phyloP scores from a whole-genome alignment of 2,329 filamentous ascomycete species.

The Grosmannia huntii region DNA sequence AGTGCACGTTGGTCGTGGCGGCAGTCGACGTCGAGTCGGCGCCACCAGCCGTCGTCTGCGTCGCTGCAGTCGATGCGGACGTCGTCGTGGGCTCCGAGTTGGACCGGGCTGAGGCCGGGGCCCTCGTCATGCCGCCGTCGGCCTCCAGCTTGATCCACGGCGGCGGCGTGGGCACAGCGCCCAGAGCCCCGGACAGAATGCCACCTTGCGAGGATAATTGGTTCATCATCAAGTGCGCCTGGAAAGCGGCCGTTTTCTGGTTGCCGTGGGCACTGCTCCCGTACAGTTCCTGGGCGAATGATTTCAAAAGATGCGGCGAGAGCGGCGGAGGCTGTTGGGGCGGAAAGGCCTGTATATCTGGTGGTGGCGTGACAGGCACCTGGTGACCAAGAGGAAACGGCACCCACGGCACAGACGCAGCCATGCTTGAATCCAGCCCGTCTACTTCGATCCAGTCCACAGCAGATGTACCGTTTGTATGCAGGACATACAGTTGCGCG shows the following conservation, averaged over 20 bases:
- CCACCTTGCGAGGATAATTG: slow-evolving; percentile 2
- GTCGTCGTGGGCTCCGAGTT: neutral
- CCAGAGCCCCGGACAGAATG: neutral
- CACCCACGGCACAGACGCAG: slow-evolving; percentile 16
- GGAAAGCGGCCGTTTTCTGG: slow-evolving; percentile 5
- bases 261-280: neutral
- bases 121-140: neutral
- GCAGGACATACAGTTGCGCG: neutral
- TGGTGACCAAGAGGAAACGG: slow-evolving; percentile 19
- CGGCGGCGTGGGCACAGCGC: neutral
- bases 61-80: neutral
- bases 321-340: slow-evolving; percentile 7
- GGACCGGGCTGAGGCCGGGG: neutral
- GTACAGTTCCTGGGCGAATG: slow-evolving; percentile 14
- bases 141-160: neutral
- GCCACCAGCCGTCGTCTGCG: neutral
- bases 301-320: slow-evolving; percentile 11
- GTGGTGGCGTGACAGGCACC: slow-evolving; percentile 26
- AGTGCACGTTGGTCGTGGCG: neutral
- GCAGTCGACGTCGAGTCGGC: neutral
- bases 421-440: slow-evolving; percentile 9
- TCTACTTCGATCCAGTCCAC: neutral
- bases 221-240: slow-evolving; percentile 6
- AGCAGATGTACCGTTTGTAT: neutral
- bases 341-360: slow-evolving; percentile 23